Evolutionary conservation across 805 yeast genomes (phyloP), one percentile per base, ranked within the genome.

Genomic region (Candida alai): DNA sequence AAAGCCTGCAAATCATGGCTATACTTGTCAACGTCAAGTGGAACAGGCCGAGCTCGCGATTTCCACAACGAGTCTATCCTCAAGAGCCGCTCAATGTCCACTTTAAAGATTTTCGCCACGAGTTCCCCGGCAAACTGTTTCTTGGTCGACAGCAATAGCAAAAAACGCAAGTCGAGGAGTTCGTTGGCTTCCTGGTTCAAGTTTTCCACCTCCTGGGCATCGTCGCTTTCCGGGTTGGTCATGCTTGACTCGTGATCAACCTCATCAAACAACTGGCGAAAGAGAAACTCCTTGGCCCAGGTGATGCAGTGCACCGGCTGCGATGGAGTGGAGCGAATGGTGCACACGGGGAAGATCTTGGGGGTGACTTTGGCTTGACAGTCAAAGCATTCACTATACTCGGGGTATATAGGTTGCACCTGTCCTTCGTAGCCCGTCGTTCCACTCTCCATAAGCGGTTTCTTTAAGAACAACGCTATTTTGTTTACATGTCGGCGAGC

Each of bases 391-490:
- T 93, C 98, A 2, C 94, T 78, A 30, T 62, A 47, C 33, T 80
- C 78, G 1, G 96, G 94, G 42, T 76, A 70, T 37, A 93, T 90
- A 2, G 96, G 96, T 52, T 87, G 96, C 21, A 85, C 84, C 55
- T 93, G 96, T 15, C 99, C 99, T 42, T 79, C 80, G 43, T 81
- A 84, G 2, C 99, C 99, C 0, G 96, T 84, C 0, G 97, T 89
- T 7, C 99, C 99, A 35, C 87, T 77, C 57, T 93, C 98, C 72
- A 93, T 77, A 32, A 90, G 68, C 1, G 95, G 95, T 18, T 72
- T 81, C 18, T 72, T 65, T 13, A 85, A 62, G 40, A 84, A 83
- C 10, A 90, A 70, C 7, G 90, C 81, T 62, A 90, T 78, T 39
- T 76, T 74, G 53, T 93, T 93, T 32, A 94, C 96, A 56, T 88